Evolutionary conservation across 352 stramenopile species (phyloP), one percentile per base, ranked within the genome.

Genomic region (Globisporangium megalacanthum): DNA sequence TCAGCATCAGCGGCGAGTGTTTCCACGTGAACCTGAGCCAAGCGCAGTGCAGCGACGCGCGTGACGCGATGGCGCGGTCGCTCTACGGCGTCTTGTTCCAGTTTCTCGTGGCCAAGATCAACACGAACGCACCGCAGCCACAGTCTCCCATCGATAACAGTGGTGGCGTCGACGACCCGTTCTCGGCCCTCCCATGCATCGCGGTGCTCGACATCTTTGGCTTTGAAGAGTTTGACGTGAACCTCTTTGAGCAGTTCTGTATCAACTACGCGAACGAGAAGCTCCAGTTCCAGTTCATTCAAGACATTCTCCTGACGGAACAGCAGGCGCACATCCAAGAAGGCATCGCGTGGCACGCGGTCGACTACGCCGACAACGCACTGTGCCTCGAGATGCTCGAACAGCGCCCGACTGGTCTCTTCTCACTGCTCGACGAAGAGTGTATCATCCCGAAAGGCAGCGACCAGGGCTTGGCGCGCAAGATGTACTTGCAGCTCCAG

Each of bases 141-240:
- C 22, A 39, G 63, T 59, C 65, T 39, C 33, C 14, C 13, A 17
- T 20, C 7, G 11, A 33, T 37, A 2, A 13, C 56, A 41, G 66
- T 46, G 29, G 50, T 46, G 29, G 50, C 20, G 9, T n/a, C 41
- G 61, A 39, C 47, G 36, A 31, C 47, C 46, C 15, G 49, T 62
- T 65, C 15, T 54, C 64, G 29, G 54, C 52, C 29, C 29, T 55
- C 17, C 69, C 68, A 0, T 92, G 73, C 20, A 95, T 97, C 46
- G 86, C 86, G 4, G 73, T 97, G 13, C 61, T 97, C 25, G 88
- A 97, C 67, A 96, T 97, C 37, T 97, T 97, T 45, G 88, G 88
- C 5, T 97, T 97, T 59, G 88, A 97, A 66, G 79, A 86, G 55
- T 96, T 96, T 58, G 69, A 88, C 3, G 55, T 79, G 20, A 96